These are phyloP conservation scores for Asterionellopsis glacialis DNA, from an alignment of 108 stramenopile species.

Conservation along the genomic window DNA sequence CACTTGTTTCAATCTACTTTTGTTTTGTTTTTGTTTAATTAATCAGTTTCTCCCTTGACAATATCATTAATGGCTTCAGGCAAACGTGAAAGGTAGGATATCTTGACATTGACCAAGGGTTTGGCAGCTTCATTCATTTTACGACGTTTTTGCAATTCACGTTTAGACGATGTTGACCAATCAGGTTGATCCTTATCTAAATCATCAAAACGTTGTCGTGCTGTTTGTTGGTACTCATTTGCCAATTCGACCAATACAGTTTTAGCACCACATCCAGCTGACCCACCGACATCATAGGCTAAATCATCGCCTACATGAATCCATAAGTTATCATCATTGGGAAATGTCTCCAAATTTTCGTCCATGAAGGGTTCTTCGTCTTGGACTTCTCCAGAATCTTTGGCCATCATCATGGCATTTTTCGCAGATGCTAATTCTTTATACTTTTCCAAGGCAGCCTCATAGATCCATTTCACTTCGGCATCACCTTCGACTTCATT, in stretches of 20 bases:
- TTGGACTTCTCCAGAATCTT: conserved; percentile 14
- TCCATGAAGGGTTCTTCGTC: conserved; percentile 26
- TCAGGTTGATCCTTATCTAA: conserved; percentile 40
- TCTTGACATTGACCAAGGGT: conserved; percentile 49
- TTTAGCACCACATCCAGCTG: conserved; percentile 75
- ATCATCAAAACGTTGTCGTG: conserved; percentile 65
- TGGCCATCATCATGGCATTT: conserved; percentile 32
- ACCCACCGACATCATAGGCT: conserved; percentile 83
- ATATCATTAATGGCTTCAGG: conserved; percentile 78
- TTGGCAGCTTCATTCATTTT: conserved; percentile 80
- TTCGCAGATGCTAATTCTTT: conserved; percentile 50
- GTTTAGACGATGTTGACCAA: conserved; percentile 65
- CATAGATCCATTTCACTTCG: conserved; percentile 86
- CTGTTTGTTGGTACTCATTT: conserved; percentile 68
- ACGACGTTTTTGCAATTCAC: conserved; percentile 63
- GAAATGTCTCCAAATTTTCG: no score
- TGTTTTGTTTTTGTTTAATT: conserved; percentile 14
- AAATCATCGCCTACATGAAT: conserved; percentile 88
- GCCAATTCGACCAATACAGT: conserved; percentile 77
- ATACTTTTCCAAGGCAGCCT: conserved; percentile 74
- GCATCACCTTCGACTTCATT: conserved; percentile 54
- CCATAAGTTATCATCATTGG: conserved; percentile 40
- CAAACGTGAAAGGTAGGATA: conserved; percentile 56
- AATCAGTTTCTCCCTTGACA: conserved; percentile 16
- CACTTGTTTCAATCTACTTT: no score